Evolutionary conservation across 306 rosid genomes (phyloP).

Genomic region (Vigna trinervia): DNA sequence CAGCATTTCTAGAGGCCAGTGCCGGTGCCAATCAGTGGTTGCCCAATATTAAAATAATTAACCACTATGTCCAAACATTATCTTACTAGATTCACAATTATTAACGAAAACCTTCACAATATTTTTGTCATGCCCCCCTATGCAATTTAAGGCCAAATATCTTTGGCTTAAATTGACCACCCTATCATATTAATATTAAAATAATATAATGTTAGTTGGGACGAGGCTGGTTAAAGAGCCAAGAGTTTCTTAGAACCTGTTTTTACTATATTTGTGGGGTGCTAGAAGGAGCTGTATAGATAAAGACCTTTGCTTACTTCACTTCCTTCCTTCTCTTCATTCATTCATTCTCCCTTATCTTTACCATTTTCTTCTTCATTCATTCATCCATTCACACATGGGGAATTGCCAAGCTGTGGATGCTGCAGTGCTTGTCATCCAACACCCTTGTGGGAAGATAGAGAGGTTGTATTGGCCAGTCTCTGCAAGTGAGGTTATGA

Average conservation of each 20-base stretch:
- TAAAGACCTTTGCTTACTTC: slow-evolving; percentile 65
- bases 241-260: slow-evolving; percentile 32
- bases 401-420: slow-evolving; percentile 98
- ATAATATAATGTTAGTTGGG: slow-evolving; percentile 54
- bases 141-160: slow-evolving; percentile 47
- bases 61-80: slow-evolving; percentile 9
- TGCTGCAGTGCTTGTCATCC: slow-evolving; percentile 97
- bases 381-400: slow-evolving; percentile 52
- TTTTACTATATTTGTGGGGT: slow-evolving; percentile 54
- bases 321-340: slow-evolving; percentile 38
- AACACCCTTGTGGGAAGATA: slow-evolving; percentile 88
- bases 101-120: slow-evolving; percentile 39
- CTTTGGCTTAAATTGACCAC: slow-evolving; percentile 51
- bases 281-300: slow-evolving; percentile 73
- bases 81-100: slow-evolving; percentile 41
- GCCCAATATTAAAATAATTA: slow-evolving; percentile 35
- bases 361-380: slow-evolving; percentile 37
- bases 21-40: slow-evolving; percentile 56
- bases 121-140: slow-evolving; percentile 50
- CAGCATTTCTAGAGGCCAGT: slow-evolving; percentile 47
- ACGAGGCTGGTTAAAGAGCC: slow-evolving; percentile 34
- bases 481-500: slow-evolving; percentile 87
- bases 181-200: slow-evolving; percentile 8
- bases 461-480: slow-evolving; percentile 86
- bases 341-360: slow-evolving; percentile 50